Evolutionary conservation across 306 rosid genomes (phyloP), one percentile per base, ranked within the genome.

Genomic region (Styphnolobium japonicum): DNA sequence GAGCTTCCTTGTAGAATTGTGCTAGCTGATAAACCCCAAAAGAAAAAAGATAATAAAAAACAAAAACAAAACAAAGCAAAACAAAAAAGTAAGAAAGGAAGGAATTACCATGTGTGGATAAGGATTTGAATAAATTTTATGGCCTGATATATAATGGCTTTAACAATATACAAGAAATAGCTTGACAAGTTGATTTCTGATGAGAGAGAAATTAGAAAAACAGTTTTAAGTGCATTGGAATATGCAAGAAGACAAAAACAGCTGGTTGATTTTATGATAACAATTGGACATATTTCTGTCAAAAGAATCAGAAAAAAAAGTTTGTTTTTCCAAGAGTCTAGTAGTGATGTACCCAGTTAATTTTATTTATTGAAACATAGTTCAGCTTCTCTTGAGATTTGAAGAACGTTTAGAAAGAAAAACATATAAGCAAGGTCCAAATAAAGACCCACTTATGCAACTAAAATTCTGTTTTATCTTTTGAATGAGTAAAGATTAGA

Each of bases 21-120:
- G 83, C 80, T 31, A 78, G 70, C 96, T 90, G 93, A 33, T 49
- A 65, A 73, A 78, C 25, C 55, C 19, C 31, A 27, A 27, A 27
- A 27, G 3, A 27, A 37, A 40, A 49, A 62, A 29, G 4, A 22
- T 25, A 37, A 73, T 14, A 43, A 39, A 80, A 49, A 46, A 2
- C 27, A 10, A 73, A 52, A 2, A 49, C 49, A 8, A 34, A 42
- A n/a, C n/a, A n/a, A n/a, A n/a, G n/a, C n/a, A n/a, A n/a, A n/a
- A n/a, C n/a, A n/a, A n/a, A n/a, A n/a, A n/a, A n/a, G n/a, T n/a
- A n/a, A n/a, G n/a, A 69, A 39, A 0, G 10, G 10, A 58, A 43
- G 31, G 61, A 43, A 66, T 71, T 51, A 58, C 29, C 53, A 14
- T 2, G 53, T 2, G 53, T 23, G 67, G 18, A 68, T 45, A 18